A percentile compares a stretch with the other conserved stretches of the same genome.
phyloP scores from a whole-genome alignment of 2,329 filamentous ascomycete species.

The Chaetoscypha palmicola region DNA sequence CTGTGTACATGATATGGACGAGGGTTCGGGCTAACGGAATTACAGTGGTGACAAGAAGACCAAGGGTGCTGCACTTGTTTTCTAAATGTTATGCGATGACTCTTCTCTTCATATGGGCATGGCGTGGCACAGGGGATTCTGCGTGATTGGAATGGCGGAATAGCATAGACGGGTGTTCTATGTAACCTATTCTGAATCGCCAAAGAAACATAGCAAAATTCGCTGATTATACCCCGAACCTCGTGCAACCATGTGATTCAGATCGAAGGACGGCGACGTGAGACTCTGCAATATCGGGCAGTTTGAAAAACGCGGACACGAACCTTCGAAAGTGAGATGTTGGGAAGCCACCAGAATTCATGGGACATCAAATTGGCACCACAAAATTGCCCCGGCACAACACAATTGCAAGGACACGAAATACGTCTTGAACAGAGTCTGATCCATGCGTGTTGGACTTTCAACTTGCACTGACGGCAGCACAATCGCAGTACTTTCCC shows the following conservation, averaged over 20 bases:
- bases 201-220: conserved; percentile 29
- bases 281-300: too few relatives aligned
- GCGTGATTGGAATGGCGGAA: conserved; percentile 24
- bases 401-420: too few relatives aligned
- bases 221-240: conserved; percentile 16
- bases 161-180: conserved; percentile 17
- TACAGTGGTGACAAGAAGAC: conserved; percentile 99
- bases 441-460: too few relatives aligned
- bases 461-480: too few relatives aligned
- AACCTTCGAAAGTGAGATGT: too few relatives aligned
- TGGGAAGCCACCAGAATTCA: too few relatives aligned
- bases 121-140: conserved; percentile 25
- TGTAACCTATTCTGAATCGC: conserved; percentile 28
- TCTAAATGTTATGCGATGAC: conserved; percentile 58
- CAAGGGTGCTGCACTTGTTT: conserved; percentile 99
- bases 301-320: too few relatives aligned
- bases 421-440: too few relatives aligned
- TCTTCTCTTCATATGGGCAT: conserved; percentile 23
- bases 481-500: too few relatives aligned
- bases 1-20: neutral
- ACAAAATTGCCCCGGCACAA: too few relatives aligned
- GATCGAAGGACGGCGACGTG: too few relatives aligned
- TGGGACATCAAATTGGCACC: too few relatives aligned
- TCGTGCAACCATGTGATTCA: neutral
- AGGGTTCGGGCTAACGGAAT: conserved; percentile 35